Conservation (phyloP, 2,329 filamentous ascomycete species). For the Xylaria sp. region DNA sequence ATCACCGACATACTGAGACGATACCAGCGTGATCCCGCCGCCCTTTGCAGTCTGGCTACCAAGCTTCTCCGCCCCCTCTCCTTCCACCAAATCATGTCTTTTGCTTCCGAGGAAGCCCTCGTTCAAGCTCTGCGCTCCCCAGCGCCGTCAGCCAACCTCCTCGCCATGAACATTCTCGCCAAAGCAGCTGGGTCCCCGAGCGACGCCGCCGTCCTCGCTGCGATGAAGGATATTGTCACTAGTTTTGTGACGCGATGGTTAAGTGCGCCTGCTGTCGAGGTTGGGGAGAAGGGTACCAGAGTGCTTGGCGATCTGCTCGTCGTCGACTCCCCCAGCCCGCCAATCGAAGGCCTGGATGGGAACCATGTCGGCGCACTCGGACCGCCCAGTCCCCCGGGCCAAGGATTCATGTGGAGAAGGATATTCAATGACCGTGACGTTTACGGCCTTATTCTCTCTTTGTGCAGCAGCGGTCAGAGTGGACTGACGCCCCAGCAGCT, state of each 20-base stretch:
- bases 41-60: slow-evolving; percentile 62
- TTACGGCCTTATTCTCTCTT: slow-evolving; percentile 58
- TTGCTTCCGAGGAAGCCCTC: slow-evolving; percentile 63
- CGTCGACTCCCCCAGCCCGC: slow-evolving; percentile 60
- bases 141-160: slow-evolving; percentile 65
- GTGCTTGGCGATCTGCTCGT: slow-evolving; percentile 66
- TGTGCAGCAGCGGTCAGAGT: slow-evolving; percentile 47
- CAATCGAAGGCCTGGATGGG: slow-evolving; percentile 44
- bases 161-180: slow-evolving; percentile 65
- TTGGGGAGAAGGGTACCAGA: slow-evolving; percentile 63
- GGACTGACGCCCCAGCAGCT: slow-evolving; percentile 52
- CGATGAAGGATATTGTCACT: slow-evolving; percentile 60
- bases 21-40: slow-evolving; percentile 61
- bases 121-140: slow-evolving; percentile 64
- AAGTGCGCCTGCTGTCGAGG: slow-evolving; percentile 61
- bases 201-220: slow-evolving; percentile 62
- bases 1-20: slow-evolving; percentile 63
- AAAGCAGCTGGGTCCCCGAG: slow-evolving; percentile 62
- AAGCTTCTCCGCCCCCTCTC: slow-evolving; percentile 65
- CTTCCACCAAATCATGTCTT: slow-evolving; percentile 61
- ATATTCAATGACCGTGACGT: slow-evolving; percentile 59
- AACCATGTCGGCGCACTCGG: slow-evolving; percentile 50
- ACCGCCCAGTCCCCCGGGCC: slow-evolving; percentile 56
- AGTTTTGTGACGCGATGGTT: slow-evolving; percentile 65
- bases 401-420: slow-evolving; percentile 64